phyloP scores from a whole-genome alignment of 1,284 basidiomycete species.

The Puccinia triticina region DNA sequence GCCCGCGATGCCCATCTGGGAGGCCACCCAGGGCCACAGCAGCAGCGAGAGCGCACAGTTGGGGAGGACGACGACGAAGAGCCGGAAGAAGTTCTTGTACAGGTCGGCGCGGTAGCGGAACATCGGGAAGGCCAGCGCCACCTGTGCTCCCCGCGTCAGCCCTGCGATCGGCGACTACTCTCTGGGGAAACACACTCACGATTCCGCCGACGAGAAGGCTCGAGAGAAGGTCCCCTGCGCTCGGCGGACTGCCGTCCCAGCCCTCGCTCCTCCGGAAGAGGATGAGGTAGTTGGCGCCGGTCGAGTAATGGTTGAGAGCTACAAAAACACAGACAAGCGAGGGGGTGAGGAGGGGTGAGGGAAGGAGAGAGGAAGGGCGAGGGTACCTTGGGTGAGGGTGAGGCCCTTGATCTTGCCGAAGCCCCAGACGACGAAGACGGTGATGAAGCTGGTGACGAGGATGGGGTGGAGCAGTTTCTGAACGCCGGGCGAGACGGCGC shows the following conservation, averaged over 20 bases:
- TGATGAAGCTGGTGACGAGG: slow-evolving; percentile 49
- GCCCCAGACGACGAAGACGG: slow-evolving; percentile 36
- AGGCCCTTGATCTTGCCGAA: slow-evolving; percentile 37
- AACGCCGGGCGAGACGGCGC: slow-evolving; percentile 11
- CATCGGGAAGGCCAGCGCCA: slow-evolving; percentile 41
- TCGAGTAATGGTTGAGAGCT: slow-evolving; percentile 44
- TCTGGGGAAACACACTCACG: slow-evolving; percentile 31
- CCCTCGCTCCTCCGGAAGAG: slow-evolving; percentile 31
- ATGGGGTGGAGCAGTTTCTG: slow-evolving; percentile 49
- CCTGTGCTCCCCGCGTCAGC: too few species aligned
- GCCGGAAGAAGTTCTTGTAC: slow-evolving; percentile 38
- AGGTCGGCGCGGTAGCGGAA: slow-evolving; percentile 46
- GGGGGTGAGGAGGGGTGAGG: too few species aligned
- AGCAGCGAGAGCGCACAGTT: slow-evolving; percentile 39
- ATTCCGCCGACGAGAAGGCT: slow-evolving; percentile 42
- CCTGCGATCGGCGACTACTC: too few species aligned
- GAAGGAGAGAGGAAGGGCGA: not conserved
- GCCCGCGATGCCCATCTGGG: slow-evolving; percentile 39
- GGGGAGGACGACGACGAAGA: slow-evolving; percentile 14
- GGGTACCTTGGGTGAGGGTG: slow-evolving; percentile 18
- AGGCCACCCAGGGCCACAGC: slow-evolving; percentile 47
- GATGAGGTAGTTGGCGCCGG: slow-evolving; percentile 23
- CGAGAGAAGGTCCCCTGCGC: slow-evolving; percentile 40
- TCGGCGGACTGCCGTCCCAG: slow-evolving; percentile 30
- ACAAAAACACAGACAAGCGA: not conserved